These are phyloP conservation scores for Trichoderma afroharzianum DNA, from an alignment of 2,329 filamentous ascomycete genomes.

Conservation along the genomic window DNA sequence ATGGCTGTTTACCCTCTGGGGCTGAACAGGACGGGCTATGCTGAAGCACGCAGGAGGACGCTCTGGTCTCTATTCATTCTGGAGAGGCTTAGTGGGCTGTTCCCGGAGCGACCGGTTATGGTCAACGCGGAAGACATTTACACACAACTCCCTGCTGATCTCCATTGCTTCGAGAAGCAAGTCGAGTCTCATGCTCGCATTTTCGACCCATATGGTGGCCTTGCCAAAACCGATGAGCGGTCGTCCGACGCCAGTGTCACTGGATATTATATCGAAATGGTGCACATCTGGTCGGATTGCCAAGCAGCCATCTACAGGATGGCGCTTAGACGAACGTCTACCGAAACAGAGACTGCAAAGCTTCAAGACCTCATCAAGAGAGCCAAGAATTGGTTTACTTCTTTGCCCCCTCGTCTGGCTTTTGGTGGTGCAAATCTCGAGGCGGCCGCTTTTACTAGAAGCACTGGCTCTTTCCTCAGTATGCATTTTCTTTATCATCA, in stretches of 20 bases:
- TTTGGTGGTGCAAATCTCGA: constrained; percentile 57
- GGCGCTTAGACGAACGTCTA: constrained; percentile 28
- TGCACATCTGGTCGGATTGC: constrained; percentile 62
- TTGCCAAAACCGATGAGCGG: constrained; percentile 24
- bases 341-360: constrained; percentile 28
- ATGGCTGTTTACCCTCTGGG: constrained; percentile 50
- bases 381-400: constrained; percentile 55
- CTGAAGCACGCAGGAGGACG: constrained; percentile 65
- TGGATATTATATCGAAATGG: constrained; percentile 59
- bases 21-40: constrained; percentile 54
- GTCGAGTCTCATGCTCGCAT: constrained; percentile 54
- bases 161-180: constrained; percentile 59
- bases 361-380: constrained; percentile 48
- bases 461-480: constrained; percentile 56
- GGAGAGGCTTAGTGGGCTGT: constrained; percentile 63
- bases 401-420: constrained; percentile 52
- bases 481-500: constrained; percentile 66
- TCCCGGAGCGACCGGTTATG: constrained; percentile 49
- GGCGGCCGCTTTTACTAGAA: constrained; percentile 48
- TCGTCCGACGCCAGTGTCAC: constrained; percentile 54
- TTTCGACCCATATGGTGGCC: constrained; percentile 50
- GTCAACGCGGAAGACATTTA: constrained; percentile 64
- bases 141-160: constrained; percentile 60
- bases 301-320: constrained; percentile 53
- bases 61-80: constrained; percentile 70